phyloP scores from a whole-genome alignment of 345 rosid species.

The Litchi chinensis region DNA sequence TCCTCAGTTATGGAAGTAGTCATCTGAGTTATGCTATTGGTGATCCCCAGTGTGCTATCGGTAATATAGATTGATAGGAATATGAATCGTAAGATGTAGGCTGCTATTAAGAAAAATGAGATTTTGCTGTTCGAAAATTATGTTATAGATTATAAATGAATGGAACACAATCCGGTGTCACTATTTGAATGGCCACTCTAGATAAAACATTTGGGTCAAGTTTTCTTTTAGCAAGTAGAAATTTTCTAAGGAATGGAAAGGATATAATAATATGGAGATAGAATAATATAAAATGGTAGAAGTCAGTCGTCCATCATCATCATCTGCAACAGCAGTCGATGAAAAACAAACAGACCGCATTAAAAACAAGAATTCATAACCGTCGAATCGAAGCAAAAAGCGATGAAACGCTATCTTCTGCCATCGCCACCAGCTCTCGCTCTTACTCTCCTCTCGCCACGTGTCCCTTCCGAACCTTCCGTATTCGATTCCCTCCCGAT shows the following conservation, averaged over 20 bases:
- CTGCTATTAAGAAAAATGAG: too few species aligned
- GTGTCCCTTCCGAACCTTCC: constrained; percentile 47
- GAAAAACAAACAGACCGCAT: neutral
- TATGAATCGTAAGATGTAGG: too few species aligned
- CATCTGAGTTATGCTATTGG: too few species aligned
- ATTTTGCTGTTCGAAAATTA: too few species aligned
- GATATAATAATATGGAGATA: neutral
- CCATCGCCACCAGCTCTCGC: constrained; percentile 46
- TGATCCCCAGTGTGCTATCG: too few species aligned
- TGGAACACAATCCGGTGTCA: too few species aligned
- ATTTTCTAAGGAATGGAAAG: neutral
- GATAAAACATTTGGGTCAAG: neutral
- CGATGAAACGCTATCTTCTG: constrained; percentile 46
- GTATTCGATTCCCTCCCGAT: constrained; percentile 11
- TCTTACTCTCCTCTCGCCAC: constrained; percentile 43
- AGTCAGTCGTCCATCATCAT: constrained; percentile 3
- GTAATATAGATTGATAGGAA: too few species aligned
- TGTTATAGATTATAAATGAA: too few species aligned
- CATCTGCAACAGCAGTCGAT: neutral
- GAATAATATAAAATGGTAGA: neutral
- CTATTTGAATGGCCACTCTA: too few species aligned
- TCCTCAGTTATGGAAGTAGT: too few species aligned
- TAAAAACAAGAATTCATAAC: neutral
- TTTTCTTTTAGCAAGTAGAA: too few species aligned
- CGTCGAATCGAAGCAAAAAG: constrained; percentile 18